A percentile compares a stretch with the other conserved stretches of the same genome.
phyloP scores from a whole-genome alignment of 352 stramenopile genomes.

The Blastocystis sp. region DNA sequence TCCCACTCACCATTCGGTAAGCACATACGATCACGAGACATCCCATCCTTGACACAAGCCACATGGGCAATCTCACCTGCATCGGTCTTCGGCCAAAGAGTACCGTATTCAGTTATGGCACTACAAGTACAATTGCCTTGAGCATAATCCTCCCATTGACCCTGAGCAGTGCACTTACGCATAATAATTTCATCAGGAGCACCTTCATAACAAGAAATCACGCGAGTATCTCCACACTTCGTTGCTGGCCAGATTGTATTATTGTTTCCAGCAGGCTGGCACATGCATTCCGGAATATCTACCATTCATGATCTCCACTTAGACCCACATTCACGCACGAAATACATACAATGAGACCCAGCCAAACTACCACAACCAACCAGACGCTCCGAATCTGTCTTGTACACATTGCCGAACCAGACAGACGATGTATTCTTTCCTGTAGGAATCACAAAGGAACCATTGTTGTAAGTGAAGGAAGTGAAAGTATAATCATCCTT shows the following conservation, averaged over 20 bases:
- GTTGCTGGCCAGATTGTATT: constrained; percentile 31
- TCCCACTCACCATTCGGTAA: constrained; percentile 40
- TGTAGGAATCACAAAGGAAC: constrained; percentile 14
- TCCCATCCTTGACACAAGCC: not conserved
- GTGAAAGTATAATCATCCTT: constrained; percentile 35
- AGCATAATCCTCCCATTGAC: constrained; percentile 31
- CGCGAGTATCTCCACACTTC: constrained; percentile 7
- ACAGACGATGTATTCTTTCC: not conserved
- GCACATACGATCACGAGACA: constrained; percentile 32
- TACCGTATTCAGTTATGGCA: not conserved
- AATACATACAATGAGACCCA: constrained; percentile 40
- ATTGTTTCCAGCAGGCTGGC: not conserved
- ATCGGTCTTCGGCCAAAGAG: not conserved
- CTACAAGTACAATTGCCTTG: constrained; percentile 36
- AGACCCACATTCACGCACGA: constrained; percentile 14
- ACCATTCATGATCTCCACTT: not conserved
- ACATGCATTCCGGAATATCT: constrained; percentile 55
- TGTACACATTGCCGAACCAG: constrained; percentile 31
- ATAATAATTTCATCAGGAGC: not conserved
- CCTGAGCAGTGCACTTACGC: constrained; percentile 3
- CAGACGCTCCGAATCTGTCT: not conserved
- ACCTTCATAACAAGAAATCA: constrained; percentile 6
- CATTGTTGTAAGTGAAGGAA: constrained; percentile 13
- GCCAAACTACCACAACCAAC: constrained; percentile 37
- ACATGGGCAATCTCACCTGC: constrained; percentile 11